Base-by-base conservation (phyloP, 805 yeast species). In the Sugiyamaella lignohabitans region DNA sequence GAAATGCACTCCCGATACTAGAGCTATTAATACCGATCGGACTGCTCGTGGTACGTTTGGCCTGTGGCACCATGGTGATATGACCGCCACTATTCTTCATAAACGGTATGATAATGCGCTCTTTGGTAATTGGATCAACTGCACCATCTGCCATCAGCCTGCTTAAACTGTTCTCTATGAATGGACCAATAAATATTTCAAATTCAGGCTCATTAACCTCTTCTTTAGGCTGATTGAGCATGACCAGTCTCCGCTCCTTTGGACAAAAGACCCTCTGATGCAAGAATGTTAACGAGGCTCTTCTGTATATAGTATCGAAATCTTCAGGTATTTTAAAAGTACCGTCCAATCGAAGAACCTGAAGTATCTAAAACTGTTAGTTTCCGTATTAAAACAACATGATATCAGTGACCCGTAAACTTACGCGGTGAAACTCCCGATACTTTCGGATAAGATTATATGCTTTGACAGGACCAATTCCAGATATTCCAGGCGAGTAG, bases 251-350 rank as follows among this genome's bases (percentile, higher is more conserved):
- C 36, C 71, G 57, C 1, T 59, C 51, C 1, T 62, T 42, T 0
- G 96, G 95, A 60, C 89, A 78, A 64, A 79, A 91, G 1, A 93
- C 97, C 51, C 95, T 74, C 62, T 88, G 97, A 61, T 71, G 84
- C 58, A 75, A 81, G 62, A 93, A 93, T 10, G 97, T 91, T 37
- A 80, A 69, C 50, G 76, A 74, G 0, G 98, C 98, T 41, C 71
- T 68, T 27, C 67, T 59, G 44, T 79, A 82, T 51, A 84, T 89
- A 1, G 71, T 70, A 42, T 72, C 69, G 54, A 86, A 87, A 1
- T 66, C 73, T 0, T 58, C 65, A 0, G 93, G 88, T 0, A 84
- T 67, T 6, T 60, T 63, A 11, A 64, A 53, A n/a, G 41, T 24
- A 0, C 84, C 86, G 17, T 82, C 85, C 34, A 80, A 69, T 52